A percentile compares a stretch with the other conserved stretches of the same genome.
phyloP scores from a whole-genome alignment of 2,329 filamentous ascomycete species.

The Cordyceps farinosa region DNA sequence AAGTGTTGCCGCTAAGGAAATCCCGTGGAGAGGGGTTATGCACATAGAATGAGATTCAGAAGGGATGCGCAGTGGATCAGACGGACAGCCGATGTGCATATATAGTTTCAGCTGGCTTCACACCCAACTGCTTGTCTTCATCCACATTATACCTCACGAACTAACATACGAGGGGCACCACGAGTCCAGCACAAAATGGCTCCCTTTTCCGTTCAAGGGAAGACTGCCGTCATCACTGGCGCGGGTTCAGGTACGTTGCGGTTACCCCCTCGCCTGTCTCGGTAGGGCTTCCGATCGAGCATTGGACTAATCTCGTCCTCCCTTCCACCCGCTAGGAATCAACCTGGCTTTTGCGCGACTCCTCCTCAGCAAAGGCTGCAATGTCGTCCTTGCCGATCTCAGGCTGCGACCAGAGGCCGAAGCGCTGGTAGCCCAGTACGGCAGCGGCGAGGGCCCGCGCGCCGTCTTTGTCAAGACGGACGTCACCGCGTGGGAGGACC shows the following conservation, averaged over 20 bases:
- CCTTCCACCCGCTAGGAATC: conserved; percentile 31
- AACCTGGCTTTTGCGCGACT: conserved; percentile 42
- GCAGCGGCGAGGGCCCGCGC: conserved; percentile 17
- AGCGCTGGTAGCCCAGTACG: conserved; percentile 28
- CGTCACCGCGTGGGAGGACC: conserved; percentile 40
- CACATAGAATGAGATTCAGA: no score
- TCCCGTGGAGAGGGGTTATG: neutral
- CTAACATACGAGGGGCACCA: neutral
- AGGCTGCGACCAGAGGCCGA: conserved; percentile 40
- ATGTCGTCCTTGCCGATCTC: conserved; percentile 45
- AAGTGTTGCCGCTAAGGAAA: neutral
- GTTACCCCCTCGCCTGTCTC: neutral
- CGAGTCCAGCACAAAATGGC: conserved; percentile 3
- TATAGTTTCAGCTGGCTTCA: neutral
- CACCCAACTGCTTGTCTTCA: neutral
- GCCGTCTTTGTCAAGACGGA: conserved; percentile 43
- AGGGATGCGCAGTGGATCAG: neutral
- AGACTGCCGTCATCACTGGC: conserved; percentile 30
- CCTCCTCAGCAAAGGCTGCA: conserved; percentile 39
- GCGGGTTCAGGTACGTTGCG: conserved; percentile 26
- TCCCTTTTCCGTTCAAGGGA: conserved; percentile 26
- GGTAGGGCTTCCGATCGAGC: neutral
- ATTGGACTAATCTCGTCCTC: neutral
- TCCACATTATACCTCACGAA: neutral
- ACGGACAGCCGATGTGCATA: neutral